Conservation (phyloP, 73 alveolate genomes). For the Tetrahymena borealis region DNA sequence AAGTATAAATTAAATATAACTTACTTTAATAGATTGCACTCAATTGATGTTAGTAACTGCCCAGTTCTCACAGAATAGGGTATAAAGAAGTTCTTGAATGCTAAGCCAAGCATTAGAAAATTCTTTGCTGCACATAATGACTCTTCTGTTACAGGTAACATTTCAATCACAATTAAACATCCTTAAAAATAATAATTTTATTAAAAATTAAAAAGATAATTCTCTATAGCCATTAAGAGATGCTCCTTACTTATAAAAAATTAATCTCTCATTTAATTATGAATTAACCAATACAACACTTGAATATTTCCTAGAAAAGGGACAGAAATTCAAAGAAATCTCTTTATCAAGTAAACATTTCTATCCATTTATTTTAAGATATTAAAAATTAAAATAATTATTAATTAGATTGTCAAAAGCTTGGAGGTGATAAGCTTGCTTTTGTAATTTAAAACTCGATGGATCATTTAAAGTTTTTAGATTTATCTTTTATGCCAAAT, state of each 20-base stretch:
- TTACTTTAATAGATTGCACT: background rate
- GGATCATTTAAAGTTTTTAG: background rate
- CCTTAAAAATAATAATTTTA: background rate
- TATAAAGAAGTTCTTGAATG: slow-evolving; percentile 8
- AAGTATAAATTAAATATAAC: background rate
- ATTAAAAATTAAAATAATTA: no score
- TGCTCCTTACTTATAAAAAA: background rate
- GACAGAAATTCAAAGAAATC: background rate
- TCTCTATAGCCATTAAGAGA: background rate
- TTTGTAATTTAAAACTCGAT: background rate
- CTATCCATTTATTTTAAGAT: background rate
- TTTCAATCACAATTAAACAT: background rate
- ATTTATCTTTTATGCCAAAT: background rate
- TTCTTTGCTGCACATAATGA: slow-evolving; percentile 19
- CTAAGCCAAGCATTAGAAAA: background rate
- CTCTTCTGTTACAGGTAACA: background rate
- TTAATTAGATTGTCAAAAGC: background rate
- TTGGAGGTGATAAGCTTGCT: background rate
- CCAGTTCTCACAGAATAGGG: slow-evolving; percentile 23
- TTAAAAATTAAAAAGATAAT: background rate
- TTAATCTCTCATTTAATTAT: background rate
- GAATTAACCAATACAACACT: background rate
- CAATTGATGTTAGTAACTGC: slow-evolving; percentile 13
- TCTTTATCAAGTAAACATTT: background rate
- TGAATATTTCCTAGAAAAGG: background rate